Base-by-base conservation (phyloP, 2,329 filamentous ascomycete species). In the Fusarium cyanostomum region DNA sequence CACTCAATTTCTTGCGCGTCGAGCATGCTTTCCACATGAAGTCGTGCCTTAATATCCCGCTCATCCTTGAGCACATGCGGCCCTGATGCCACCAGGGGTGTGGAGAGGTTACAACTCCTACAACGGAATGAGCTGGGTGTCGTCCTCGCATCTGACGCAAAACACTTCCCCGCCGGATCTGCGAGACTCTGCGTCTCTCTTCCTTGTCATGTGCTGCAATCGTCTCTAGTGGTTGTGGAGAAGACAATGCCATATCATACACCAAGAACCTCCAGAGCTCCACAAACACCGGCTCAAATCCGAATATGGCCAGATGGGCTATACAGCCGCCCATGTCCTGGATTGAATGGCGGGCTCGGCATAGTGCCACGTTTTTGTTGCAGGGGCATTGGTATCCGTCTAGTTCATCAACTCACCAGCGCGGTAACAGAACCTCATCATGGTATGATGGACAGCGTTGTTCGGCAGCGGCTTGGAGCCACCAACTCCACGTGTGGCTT, bases 1-100 rank as follows among this genome's bases (percentile, higher is more conserved):
- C 39, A 35, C 48, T 46, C 46, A 50, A 52, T 35, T 13, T 55
- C 33, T 42, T 57, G 30, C 54, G 44, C 55, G 45, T 55, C 54
- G 31, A 61, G 52, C 30, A 49, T 59, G 48, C 38, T 41, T 31
- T 46, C 41, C 44, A 55, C 53, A 52, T 54, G 37, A 53, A 41
- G 61, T 61, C 52, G 45, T 42, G 54, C 46, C 51, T 57, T 64
- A 64, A 61, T 56, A 53, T 58, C 56, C 59, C 66, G 66, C 65
- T 42, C 24, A 10, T 53, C 38, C 5, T 59, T 31, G 13, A 35
- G n/a, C 24, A 24, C 24, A 18, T 15, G 34, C 18, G 28, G 37
- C 30, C 31, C 24, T 34, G 58, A 53, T 27, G 39, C 26, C 13
- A 21, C 16, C 49, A 41, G 55, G 41, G 34, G 35, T 45, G 15